These are phyloP conservation scores for Eruca vesicaria DNA, from an alignment of 441 rosid species.

Conservation along the genomic window DNA sequence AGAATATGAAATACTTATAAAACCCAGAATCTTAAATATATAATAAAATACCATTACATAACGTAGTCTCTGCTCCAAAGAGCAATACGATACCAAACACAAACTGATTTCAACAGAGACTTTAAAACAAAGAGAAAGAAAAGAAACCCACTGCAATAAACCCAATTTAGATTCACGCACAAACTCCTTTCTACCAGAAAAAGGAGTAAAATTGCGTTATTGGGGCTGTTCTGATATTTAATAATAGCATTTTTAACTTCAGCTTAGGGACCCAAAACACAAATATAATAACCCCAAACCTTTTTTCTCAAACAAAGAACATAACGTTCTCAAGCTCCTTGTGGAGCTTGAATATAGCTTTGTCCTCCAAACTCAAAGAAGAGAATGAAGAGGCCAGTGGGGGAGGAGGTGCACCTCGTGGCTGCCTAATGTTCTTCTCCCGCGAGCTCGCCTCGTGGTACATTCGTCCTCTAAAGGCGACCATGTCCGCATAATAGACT, in stretches of 20 bases:
- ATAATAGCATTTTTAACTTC: neutral
- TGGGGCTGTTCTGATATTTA: conserved; percentile 3
- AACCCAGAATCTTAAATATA: neutral
- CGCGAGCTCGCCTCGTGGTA: conserved; percentile 45
- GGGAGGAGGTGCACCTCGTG: conserved; percentile 38
- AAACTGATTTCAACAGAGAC: neutral
- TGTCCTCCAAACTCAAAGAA: conserved; percentile 42
- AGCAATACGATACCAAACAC: conserved; percentile 19
- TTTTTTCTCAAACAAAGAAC: conserved; percentile 62
- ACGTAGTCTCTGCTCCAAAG: neutral
- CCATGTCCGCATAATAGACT: conserved; percentile 76
- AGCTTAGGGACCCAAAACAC: conserved; percentile 24
- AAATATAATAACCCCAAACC: neutral
- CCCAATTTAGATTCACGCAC: conserved; percentile 72
- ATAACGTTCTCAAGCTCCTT: conserved; percentile 59
- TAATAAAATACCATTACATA: conserved; percentile 4
- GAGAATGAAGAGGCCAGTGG: conserved; percentile 40
- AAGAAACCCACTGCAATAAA: conserved; percentile 6
- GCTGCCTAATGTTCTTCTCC: conserved; percentile 34
- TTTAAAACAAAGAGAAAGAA: neutral
- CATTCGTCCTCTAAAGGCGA: conserved; percentile 61
- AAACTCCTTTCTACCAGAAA: conserved; percentile 47
- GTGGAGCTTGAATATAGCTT: conserved; percentile 59
- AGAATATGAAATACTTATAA: neutral
- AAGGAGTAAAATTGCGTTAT: conserved; percentile 34